Percentiles rank a stretch among this genome's conserved stretches.
Evolutionary conservation across 495 filamentous ascomycete species (phyloP).

Genomic region (Aspergillus campestris): DNA sequence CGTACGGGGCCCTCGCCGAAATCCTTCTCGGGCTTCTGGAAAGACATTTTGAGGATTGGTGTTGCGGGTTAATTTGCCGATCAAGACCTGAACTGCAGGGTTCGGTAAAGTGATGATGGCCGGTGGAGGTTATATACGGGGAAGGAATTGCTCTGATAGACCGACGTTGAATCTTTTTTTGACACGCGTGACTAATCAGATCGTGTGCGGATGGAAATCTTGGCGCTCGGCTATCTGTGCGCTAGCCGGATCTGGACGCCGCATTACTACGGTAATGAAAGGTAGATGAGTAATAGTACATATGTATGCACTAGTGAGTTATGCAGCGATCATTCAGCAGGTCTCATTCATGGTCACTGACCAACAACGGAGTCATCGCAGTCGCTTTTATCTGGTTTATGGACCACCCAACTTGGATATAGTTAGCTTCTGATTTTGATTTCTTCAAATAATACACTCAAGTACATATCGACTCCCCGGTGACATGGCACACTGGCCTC

Average conservation of each 20-base stretch:
- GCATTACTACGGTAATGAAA: neutral
- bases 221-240: slow-evolving; percentile 36
- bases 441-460: neutral
- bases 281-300: too few relatives aligned
- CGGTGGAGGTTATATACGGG: slow-evolving; percentile 25
- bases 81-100: slow-evolving; percentile 55
- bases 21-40: slow-evolving; percentile 93
- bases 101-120: slow-evolving; percentile 81
- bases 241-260: slow-evolving; percentile 21
- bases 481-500: slow-evolving; percentile 47
- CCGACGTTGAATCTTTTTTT: slow-evolving; percentile 7
- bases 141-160: neutral
- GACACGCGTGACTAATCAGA: slow-evolving; percentile 3
- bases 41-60: slow-evolving; percentile 66
- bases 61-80: slow-evolving; percentile 28
- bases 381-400: too few relatives aligned
- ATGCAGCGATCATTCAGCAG: too few relatives aligned
- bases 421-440: neutral
- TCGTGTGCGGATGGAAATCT: slow-evolving; percentile 32
- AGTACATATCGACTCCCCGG: neutral
- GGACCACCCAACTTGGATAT: neutral
- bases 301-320: too few relatives aligned
- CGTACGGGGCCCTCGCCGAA: slow-evolving; percentile 74
- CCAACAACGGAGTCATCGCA: too few relatives aligned
- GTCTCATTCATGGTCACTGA: too few relatives aligned